A percentile compares a stretch with the other conserved stretches of the same genome.
Evolutionary conservation across 164 flowering plant genomes (phyloP).

Genomic region (Tetrastigma voinierianum): DNA sequence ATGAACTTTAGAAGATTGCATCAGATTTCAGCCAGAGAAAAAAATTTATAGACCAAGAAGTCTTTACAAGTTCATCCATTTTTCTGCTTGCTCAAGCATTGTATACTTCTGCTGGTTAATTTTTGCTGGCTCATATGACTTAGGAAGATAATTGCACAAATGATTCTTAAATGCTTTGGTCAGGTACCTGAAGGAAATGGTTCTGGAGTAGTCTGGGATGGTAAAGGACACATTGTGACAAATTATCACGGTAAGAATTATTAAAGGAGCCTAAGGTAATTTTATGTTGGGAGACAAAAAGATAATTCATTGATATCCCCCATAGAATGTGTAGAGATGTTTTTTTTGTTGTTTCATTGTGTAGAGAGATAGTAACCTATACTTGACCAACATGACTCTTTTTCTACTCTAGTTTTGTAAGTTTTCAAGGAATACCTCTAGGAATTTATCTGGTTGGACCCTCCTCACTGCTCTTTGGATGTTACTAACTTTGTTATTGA

Average conservation of each 20-base stretch:
- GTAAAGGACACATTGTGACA: constrained; percentile 81
- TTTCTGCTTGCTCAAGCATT: background rate
- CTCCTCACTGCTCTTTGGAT: background rate
- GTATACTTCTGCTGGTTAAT: background rate
- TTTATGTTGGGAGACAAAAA: background rate
- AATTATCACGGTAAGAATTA: constrained; percentile 81
- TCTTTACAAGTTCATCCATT: background rate
- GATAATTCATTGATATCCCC: background rate
- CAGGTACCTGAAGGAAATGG: constrained; percentile 99
- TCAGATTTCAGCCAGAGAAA: background rate
- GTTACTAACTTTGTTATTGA: background rate
- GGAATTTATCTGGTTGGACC: background rate
- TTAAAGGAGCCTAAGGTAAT: background rate
- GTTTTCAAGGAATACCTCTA: background rate
- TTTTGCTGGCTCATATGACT: constrained; percentile 2
- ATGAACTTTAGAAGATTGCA: no score
- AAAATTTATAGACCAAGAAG: background rate
- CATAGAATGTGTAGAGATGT: background rate
- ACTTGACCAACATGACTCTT: background rate
- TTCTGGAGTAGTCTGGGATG: constrained; percentile 97
- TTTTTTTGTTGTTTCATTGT: background rate
- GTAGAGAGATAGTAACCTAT: background rate
- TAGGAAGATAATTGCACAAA: background rate
- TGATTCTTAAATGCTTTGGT: background rate
- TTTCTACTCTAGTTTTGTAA: background rate